Evolutionary conservation across 805 yeast genomes (phyloP), one percentile per base, ranked within the genome.

Genomic region (Suhomyces kilbournensis): DNA sequence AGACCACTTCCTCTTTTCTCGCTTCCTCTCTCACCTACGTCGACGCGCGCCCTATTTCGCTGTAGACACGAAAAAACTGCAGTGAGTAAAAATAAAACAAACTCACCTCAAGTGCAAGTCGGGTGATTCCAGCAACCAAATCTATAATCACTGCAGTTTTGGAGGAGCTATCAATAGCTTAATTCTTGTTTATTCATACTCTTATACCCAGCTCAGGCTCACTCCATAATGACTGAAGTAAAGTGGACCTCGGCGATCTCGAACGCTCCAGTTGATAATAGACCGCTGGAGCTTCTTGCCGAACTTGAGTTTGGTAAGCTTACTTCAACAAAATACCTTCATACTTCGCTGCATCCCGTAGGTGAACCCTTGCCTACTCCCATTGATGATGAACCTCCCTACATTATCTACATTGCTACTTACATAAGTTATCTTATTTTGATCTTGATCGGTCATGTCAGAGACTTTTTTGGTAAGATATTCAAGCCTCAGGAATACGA

Each of bases 361-460:
- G 76, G 76, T n/a, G 80, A 75, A 55, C 85, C 88, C 4, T 68
- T 85, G 48, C 83, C 83, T 8, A 77, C 75, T n/a, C 84, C 87
- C 9, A 75, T 84, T 12, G 84, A 76, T 38, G 97, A 91, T 67
- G 93, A 92, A 51, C 97, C 97, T 5, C 93, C 97, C 19, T 88
- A 90, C 62, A 79, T 80, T 58, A 83, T 88, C 49, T 81, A 89
- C 54, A 71, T 94, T 47, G 79, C 90, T 53, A 93, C 99, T 1
- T 94, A 93, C 65, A 71, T 94, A 59, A 84, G 88, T 67, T 96
- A 91, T 68, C 76, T 96, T 60, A 81, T 90, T 45, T 78, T 94
- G 61, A 89, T 94, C 58, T 82, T 91, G 38, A 80, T 90, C 54
- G 99, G 99, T 34, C 97, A 94, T 65, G 72, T 91, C 39, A 84